Conservation (phyloP, 345 rosid species). For the Lagerstroemia speciosa region DNA sequence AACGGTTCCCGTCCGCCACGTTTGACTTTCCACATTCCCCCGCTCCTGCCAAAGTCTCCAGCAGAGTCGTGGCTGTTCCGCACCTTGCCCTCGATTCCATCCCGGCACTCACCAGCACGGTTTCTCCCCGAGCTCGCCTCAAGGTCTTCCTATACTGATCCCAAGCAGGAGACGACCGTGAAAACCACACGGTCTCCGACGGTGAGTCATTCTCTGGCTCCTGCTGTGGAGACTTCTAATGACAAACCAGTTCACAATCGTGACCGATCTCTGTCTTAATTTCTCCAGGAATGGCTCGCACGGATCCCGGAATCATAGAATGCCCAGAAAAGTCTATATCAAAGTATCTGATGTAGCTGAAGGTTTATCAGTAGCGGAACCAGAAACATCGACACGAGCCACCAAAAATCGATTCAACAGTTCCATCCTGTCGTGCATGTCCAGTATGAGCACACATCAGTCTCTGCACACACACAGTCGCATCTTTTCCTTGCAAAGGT, state of each 20-base stretch:
- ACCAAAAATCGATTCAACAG: too few species aligned
- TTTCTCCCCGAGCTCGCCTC: conserved; percentile 26
- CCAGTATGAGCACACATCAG: too few species aligned
- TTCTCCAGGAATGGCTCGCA: background rate
- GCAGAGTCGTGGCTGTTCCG: conserved; percentile 87
- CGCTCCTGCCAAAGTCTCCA: conserved; percentile 72
- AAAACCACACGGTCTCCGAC: conserved; percentile 8
- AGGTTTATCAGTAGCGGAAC: too few species aligned
- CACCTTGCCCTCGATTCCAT: conserved; percentile 48
- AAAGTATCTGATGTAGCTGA: background rate
- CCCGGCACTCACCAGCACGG: conserved; percentile 31
- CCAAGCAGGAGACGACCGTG: conserved; percentile 65
- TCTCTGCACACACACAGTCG: too few species aligned
- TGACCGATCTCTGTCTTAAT: background rate
- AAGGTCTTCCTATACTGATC: conserved; percentile 15
- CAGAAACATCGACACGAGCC: too few species aligned
- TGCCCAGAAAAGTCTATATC: background rate
- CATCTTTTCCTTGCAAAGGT: too few species aligned
- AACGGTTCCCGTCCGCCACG: conserved; percentile 14
- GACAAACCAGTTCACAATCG: too few species aligned
- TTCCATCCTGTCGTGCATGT: too few species aligned
- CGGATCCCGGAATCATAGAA: background rate
- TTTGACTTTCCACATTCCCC: conserved; percentile 39
- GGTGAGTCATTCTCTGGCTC: background rate
- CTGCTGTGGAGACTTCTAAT: background rate